Base-by-base conservation (phyloP, 768 basidiomycete species). In the Mrakia hoshinonis region DNA sequence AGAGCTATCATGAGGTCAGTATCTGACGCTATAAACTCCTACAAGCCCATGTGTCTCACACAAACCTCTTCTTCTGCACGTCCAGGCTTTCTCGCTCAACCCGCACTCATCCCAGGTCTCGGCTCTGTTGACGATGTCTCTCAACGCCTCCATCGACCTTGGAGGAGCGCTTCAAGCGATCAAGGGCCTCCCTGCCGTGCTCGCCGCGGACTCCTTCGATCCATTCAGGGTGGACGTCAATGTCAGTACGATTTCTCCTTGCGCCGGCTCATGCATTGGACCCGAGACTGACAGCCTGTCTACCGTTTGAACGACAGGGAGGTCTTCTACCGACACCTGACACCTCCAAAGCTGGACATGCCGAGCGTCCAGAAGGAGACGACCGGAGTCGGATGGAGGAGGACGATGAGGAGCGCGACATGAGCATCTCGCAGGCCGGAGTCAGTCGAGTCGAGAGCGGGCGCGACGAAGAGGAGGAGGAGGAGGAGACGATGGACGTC, bases 1-100 rank as follows among this genome's bases (percentile, higher is more conserved):
- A 91, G 47, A 88, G 87, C 73, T 98, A 96, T 75, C 96, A 99
- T 77, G 91, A 94, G 82, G 94, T 92, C 67, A 48, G 86, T 71
- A 43, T 9, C 12, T 26, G 24, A 2, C 52, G 3, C 18, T n/a
- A n/a, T n/a, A n/a, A n/a, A n/a, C n/a, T n/a, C n/a, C n/a, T n/a
- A n/a, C n/a, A n/a, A n/a, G n/a, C n/a, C n/a, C n/a, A n/a, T n/a
- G n/a, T n/a, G n/a, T 55, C 43, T 29, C 26, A 48, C 48, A 13
- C 24, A 12, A n/a, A 1, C 4, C 26, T 24, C 15, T 47, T 29
- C 10, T 51, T 52, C 22, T 48, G n/a, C 22, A 4, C 34, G 1
- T 38, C 11, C 55, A 76, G 74, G 75, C 75, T 22, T 61, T 76
- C 26, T 74, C 74, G 18, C 73, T 80, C 5, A 67, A 72, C 20